Evolutionary conservation across 495 filamentous ascomycete genomes (phyloP).

Genomic region (Beverwykella pulmonaria): DNA sequence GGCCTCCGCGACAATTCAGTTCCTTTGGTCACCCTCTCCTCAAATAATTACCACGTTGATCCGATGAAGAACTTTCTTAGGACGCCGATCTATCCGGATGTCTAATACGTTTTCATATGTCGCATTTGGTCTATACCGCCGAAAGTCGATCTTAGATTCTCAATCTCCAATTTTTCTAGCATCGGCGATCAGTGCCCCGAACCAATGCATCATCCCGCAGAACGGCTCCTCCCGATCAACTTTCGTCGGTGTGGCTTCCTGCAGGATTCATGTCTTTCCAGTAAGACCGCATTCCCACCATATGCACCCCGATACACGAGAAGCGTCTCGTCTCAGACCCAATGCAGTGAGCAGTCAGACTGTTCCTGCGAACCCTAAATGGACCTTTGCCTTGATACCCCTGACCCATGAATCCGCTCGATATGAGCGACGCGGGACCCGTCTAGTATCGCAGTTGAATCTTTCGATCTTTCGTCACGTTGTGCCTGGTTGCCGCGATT

Average conservation of each 20-base stretch:
- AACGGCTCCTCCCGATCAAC: not conserved
- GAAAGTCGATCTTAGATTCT: too few species aligned
- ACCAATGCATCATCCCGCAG: not conserved
- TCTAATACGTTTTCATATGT: too few species aligned
- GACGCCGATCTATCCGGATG: too few species aligned
- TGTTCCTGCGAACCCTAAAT: not conserved
- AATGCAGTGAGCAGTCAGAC: not conserved
- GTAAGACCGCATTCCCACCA: not conserved
- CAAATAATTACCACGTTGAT: too few species aligned
- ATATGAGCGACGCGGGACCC: not conserved
- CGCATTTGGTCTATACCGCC: too few species aligned
- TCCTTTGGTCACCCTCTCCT: not conserved
- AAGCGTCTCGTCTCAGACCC: not conserved
- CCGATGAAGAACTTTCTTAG: too few species aligned
- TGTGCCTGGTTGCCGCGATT: not conserved
- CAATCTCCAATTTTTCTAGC: too few species aligned
- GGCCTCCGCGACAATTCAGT: not conserved
- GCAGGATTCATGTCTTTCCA: not conserved
- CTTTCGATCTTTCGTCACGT: not conserved
- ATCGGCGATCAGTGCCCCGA: not conserved
- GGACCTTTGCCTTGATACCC: not conserved
- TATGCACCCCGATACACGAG: not conserved
- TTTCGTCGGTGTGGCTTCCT: not conserved
- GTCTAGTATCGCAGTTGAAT: not conserved
- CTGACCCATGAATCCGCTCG: not conserved